These are phyloP conservation scores for Phytophthora citrophthora DNA, from an alignment of 352 stramenopile species.

Conservation along the genomic window DNA sequence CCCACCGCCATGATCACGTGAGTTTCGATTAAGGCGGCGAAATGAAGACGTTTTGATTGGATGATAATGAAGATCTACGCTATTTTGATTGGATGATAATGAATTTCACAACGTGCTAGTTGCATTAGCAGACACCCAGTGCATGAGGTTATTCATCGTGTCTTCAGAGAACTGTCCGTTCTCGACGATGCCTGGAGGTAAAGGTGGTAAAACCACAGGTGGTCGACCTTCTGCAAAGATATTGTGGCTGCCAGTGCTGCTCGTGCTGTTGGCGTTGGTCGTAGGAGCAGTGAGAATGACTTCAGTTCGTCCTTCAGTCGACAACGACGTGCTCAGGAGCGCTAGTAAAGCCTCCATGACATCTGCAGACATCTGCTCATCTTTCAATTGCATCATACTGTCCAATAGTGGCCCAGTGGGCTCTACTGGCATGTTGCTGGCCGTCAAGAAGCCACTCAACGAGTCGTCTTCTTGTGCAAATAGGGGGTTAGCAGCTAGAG, in stretches of 20 bases:
- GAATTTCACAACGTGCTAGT: constrained; percentile 4
- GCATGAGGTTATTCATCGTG: constrained; percentile 51
- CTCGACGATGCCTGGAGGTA: constrained; percentile 41
- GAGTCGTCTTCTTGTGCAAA: constrained; percentile 20
- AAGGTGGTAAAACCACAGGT: constrained; percentile 21
- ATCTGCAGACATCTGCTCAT: constrained; percentile 33
- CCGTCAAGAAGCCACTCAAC: constrained; percentile 16
- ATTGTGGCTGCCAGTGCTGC: constrained; percentile 24
- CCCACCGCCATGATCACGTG: constrained; percentile 36
- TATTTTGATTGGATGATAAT: constrained; percentile 10
- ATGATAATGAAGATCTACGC: background rate
- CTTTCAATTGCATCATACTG: constrained; percentile 1
- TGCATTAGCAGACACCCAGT: constrained; percentile 30
- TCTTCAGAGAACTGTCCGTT: constrained; percentile 61
- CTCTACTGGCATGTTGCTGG: constrained; percentile 2
- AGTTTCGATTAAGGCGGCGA: background rate
- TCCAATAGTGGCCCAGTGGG: background rate
- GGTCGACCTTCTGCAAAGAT: constrained; percentile 37
- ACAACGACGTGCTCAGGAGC: constrained; percentile 46
- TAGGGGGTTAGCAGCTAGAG: constrained; percentile 31
- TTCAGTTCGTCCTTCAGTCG: constrained; percentile 18
- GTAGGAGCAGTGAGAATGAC: background rate
- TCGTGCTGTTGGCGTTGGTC: constrained; percentile 14
- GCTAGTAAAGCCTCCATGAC: constrained; percentile 41
- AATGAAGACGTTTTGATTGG: constrained; percentile 1